Conservation (phyloP, 352 stramenopile species). For the Globisporangium nagaii region DNA sequence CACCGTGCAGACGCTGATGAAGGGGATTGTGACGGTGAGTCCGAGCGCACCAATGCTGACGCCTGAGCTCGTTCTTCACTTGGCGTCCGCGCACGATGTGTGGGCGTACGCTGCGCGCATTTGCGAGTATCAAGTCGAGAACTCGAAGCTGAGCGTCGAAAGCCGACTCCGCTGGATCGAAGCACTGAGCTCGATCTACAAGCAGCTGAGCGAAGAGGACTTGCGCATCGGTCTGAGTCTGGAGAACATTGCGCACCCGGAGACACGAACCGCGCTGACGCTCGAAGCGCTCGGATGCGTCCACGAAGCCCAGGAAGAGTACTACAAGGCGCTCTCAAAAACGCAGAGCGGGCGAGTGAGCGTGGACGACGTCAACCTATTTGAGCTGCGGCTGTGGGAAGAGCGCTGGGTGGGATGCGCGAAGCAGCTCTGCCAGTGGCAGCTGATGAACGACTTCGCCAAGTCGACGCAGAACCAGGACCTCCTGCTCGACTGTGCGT, state of each 20-base stretch:
- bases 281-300: slow-evolving; percentile 80
- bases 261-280: slow-evolving; percentile 68
- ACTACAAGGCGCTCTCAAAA: slow-evolving; percentile 79
- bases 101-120: slow-evolving; percentile 68
- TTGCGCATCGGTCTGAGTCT: slow-evolving; percentile 71
- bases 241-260: slow-evolving; percentile 67
- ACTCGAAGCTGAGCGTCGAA: slow-evolving; percentile 55
- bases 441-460: slow-evolving; percentile 90
- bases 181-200: slow-evolving; percentile 80
- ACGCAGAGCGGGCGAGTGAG: slow-evolving; percentile 62
- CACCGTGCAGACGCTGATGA: slow-evolving; percentile 81
- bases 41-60: slow-evolving; percentile 64
- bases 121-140: slow-evolving; percentile 82
- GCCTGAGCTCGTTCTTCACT: slow-evolving; percentile 77
- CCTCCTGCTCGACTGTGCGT: slow-evolving; percentile 89
- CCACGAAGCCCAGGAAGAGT: slow-evolving; percentile 85
- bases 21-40: slow-evolving; percentile 58
- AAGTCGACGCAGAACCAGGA: slow-evolving; percentile 90
- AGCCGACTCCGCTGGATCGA: slow-evolving; percentile 83
- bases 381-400: slow-evolving; percentile 85
- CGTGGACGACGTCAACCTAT: slow-evolving; percentile 79
- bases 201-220: slow-evolving; percentile 83
- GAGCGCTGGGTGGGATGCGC: slow-evolving; percentile 89
- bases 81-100: slow-evolving; percentile 80
- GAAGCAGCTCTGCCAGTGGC: slow-evolving; percentile 91